Base-by-base conservation (phyloP, 495 filamentous ascomycete species). In the Rhypophila decipiens region DNA sequence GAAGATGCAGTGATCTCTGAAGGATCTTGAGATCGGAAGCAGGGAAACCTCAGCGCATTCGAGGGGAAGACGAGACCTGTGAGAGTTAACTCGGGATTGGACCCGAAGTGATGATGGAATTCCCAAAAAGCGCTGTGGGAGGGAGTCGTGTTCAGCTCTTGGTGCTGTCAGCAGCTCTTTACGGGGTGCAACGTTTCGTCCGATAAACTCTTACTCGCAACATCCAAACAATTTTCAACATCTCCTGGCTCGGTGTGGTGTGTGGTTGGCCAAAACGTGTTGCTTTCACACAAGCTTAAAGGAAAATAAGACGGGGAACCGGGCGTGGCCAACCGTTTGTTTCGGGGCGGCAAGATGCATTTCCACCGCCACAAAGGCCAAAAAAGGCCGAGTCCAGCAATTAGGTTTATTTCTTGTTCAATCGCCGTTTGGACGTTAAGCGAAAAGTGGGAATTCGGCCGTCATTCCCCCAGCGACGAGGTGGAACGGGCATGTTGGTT, bases 251-350 rank as follows among this genome's bases (percentile, higher is more conserved):
- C 35, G 35, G 10, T 9, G 15, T 37, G 10, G 7, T n/a, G 5
- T 46, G 49, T 42, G 42, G 27, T 49, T 18, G 35, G 24, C 31
- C 37, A 47, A 56, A 55, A 44, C 37, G 34, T 50, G 47, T 22
- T 37, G 31, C 31, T 46, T 46, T 31, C 27, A 31, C 27, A 31
- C 27, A 31, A 31, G 7, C 27, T 31, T 31, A 31, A 13, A 13
- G 27, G 27, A 31, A 31, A 7, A 31, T 31, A 7, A 38, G 19
- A 21, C 11, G 39, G 51, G 56, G 61, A 49, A 57, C 47, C 42
- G 57, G 37, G 53, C 56, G 53, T 44, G 51, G 44, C 49, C 57
- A 62, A 46, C 59, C 54, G 61, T 53, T 55, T 24, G 55, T 53
- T 57, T 47, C 48, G 50, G 36, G 22, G 50, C 60, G 60, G 60